A percentile compares a stretch with the other conserved stretches of the same genome.
Evolutionary conservation across 257 asterid species (phyloP).

Genomic region (Jaltomata sinuosa): DNA sequence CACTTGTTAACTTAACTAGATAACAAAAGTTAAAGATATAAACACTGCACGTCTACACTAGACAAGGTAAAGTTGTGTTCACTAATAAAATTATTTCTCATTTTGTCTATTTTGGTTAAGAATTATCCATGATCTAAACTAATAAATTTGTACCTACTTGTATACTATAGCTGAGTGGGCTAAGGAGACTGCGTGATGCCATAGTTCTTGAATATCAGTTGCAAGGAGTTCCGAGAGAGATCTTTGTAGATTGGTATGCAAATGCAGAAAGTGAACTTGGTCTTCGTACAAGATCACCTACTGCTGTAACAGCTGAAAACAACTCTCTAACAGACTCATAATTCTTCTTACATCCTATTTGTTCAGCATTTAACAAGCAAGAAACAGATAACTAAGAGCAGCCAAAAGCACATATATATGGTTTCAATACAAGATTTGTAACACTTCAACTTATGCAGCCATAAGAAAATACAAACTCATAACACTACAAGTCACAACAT

Average conservation of each 20-base stretch:
- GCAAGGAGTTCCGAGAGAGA: conserved; percentile 89
- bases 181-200: conserved; percentile 94
- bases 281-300: conserved; percentile 81
- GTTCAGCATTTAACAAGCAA: conserved; percentile 1
- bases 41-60: no score
- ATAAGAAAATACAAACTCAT: no score
- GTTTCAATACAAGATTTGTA: no score
- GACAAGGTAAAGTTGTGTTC: conserved; percentile 52
- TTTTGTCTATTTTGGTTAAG: background rate
- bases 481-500: no score
- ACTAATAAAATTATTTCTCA: background rate
- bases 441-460: no score
- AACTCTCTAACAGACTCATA: conserved; percentile 38
- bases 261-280: conserved; percentile 88
- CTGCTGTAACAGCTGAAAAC: conserved; percentile 35
- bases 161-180: conserved; percentile 61
- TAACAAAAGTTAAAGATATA: no score
- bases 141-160: background rate
- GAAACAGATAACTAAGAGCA: no score
- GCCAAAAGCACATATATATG: no score
- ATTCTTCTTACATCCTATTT: conserved; percentile 20
- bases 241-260: conserved; percentile 87
- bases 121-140: background rate
- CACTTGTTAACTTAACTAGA: no score
- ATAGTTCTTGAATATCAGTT: conserved; percentile 92